phyloP scores from a whole-genome alignment of 2,329 filamentous ascomycete species.

The Neospermospora avenae region DNA sequence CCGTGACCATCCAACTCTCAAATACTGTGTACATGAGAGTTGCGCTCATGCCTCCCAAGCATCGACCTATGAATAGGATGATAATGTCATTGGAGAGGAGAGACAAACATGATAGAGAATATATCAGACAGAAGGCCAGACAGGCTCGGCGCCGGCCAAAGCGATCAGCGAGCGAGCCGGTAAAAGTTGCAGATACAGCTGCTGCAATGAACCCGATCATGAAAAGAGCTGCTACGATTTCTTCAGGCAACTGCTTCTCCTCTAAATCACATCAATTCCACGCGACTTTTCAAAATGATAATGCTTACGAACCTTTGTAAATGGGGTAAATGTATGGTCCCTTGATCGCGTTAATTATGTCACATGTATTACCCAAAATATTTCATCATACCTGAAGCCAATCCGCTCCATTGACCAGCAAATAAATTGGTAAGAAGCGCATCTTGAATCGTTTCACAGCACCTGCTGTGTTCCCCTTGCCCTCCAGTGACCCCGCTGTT shows the following conservation, averaged over 20 bases:
- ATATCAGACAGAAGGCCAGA: constrained; percentile 51
- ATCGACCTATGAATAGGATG: constrained; percentile 49
- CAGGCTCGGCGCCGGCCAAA: constrained; percentile 45
- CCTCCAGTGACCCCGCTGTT: neutral
- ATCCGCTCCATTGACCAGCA: constrained; percentile 47
- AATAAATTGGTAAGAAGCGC: constrained; percentile 42
- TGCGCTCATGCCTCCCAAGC: constrained; percentile 52
- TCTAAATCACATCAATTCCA: constrained; percentile 13
- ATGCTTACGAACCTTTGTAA: constrained; percentile 26
- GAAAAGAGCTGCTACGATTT: constrained; percentile 27
- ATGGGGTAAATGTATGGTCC: constrained; percentile 30
- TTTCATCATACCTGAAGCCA: constrained; percentile 43
- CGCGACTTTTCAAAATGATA: neutral
- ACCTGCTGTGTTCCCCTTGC: constrained; percentile 8
- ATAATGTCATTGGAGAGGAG: constrained; percentile 43
- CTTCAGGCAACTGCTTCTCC: constrained; percentile 27
- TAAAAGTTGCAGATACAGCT: constrained; percentile 28
- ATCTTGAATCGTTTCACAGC: constrained; percentile 23
- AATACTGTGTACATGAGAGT: constrained; percentile 57
- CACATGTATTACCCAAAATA: neutral
- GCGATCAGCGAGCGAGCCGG: constrained; percentile 26
- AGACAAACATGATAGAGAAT: constrained; percentile 49
- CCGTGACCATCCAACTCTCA: constrained; percentile 60
- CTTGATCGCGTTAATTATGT: constrained; percentile 7
- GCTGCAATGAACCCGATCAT: constrained; percentile 29